Evolutionary conservation across 1,284 basidiomycete genomes (phyloP).

Genomic region (Taiwanofungus camphoratus): DNA sequence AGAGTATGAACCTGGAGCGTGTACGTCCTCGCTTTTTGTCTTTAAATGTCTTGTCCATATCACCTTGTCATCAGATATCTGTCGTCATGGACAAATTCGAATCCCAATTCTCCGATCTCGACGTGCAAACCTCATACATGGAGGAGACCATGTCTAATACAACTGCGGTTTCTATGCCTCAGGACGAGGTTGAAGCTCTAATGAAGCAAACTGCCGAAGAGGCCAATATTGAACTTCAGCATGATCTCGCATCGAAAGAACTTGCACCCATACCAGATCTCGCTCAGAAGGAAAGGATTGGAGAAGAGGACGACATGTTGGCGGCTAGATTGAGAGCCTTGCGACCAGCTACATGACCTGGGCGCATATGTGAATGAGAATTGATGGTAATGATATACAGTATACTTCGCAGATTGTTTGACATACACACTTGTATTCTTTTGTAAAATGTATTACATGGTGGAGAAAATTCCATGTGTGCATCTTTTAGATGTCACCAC

Average conservation of each 20-base stretch:
- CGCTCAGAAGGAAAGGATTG: slow-evolving; percentile 47
- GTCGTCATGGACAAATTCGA: slow-evolving; percentile 99
- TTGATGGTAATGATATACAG: slow-evolving; percentile 5
- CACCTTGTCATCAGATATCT: slow-evolving; percentile 54
- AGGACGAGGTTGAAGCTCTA: slow-evolving; percentile 93
- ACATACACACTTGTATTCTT: neutral
- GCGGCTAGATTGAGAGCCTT: slow-evolving; percentile 79
- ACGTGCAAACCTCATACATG: slow-evolving; percentile 98
- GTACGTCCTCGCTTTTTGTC: slow-evolving; percentile 40
- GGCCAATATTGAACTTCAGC: slow-evolving; percentile 93
- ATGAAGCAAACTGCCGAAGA: slow-evolving; percentile 96
- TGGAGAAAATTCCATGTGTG: too few relatives aligned
- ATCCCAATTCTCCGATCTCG: slow-evolving; percentile 91
- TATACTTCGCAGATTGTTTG: neutral
- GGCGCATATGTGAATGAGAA: neutral
- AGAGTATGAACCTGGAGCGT: slow-evolving; percentile 96
- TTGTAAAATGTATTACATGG: too few relatives aligned
- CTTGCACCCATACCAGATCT: slow-evolving; percentile 50
- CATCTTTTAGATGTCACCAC: too few relatives aligned
- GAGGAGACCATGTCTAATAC: slow-evolving; percentile 94
- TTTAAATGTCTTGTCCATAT: neutral
- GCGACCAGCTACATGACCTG: slow-evolving; percentile 61
- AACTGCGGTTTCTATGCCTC: slow-evolving; percentile 89
- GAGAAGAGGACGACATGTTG: slow-evolving; percentile 76
- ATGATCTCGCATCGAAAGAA: slow-evolving; percentile 76